phyloP scores from a whole-genome alignment of 2,329 filamentous ascomycete genomes.

The Clonostachys byssicola region DNA sequence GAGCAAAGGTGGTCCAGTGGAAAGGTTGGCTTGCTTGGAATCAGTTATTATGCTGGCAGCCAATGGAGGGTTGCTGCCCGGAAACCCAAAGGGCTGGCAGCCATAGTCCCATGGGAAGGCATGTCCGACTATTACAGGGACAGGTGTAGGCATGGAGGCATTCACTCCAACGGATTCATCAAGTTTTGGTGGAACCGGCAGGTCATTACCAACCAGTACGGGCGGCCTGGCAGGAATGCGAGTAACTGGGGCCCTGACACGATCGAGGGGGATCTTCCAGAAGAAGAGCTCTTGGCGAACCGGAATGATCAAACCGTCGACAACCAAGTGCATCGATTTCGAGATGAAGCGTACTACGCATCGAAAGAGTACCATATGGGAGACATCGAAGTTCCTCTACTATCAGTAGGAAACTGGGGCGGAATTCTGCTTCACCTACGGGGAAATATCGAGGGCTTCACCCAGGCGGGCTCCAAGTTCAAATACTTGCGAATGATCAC shows the following conservation, averaged over 20 bases:
- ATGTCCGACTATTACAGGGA: constrained; percentile 53
- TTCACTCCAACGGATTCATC: constrained; percentile 47
- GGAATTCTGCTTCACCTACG: constrained; percentile 65
- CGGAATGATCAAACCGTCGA: constrained; percentile 41
- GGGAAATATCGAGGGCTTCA: constrained; percentile 60
- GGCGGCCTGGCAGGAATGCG: constrained; percentile 41
- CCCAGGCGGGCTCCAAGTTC: constrained; percentile 57
- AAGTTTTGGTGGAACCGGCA: constrained; percentile 48
- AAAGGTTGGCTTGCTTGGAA: constrained; percentile 21
- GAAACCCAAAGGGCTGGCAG: constrained; percentile 34
- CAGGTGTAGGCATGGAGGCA: constrained; percentile 57
- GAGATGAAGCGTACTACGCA: constrained; percentile 60
- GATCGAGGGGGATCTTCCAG: constrained; percentile 52
- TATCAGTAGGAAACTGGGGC: constrained; percentile 50
- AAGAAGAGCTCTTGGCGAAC: constrained; percentile 44
- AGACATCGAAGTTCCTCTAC: constrained; percentile 63
- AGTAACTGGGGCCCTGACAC: constrained; percentile 52
- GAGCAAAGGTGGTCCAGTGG: constrained; percentile 2
- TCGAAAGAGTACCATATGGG: constrained; percentile 60
- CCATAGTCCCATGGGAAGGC: constrained; percentile 46
- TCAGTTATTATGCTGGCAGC: constrained; percentile 36
- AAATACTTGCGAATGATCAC: constrained; percentile 70
- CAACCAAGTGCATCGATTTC: constrained; percentile 47
- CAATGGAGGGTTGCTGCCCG: constrained; percentile 44
- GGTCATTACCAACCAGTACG: constrained; percentile 66